phyloP scores from a whole-genome alignment of 805 yeast species.

The Priceomyces medius region DNA sequence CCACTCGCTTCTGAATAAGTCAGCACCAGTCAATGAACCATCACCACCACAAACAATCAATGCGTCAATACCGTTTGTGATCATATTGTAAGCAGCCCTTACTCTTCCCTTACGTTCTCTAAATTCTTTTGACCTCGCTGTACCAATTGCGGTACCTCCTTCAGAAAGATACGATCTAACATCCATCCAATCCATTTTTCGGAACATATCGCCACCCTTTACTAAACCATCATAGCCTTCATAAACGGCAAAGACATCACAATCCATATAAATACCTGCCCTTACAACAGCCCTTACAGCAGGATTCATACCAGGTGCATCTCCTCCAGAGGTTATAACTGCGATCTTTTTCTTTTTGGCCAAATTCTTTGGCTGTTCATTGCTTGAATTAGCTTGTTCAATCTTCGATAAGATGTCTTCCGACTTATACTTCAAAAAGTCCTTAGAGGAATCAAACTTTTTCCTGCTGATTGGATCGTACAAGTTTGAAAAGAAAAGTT shows the following conservation, averaged over 20 bases:
- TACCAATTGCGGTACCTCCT: constrained; percentile 80
- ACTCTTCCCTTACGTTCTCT: constrained; percentile 66
- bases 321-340: constrained; percentile 82
- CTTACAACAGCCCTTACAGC: constrained; percentile 72
- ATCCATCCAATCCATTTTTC: constrained; percentile 68
- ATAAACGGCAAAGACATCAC: constrained; percentile 64
- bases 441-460: constrained; percentile 22
- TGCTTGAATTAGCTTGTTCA: constrained; percentile 8
- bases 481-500: constrained; percentile 23
- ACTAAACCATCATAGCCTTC: constrained; percentile 78
- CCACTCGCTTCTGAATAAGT: constrained; percentile 74
- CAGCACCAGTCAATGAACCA: constrained; percentile 82
- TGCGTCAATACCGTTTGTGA: constrained; percentile 72
- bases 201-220: constrained; percentile 59
- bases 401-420: constrained; percentile 18
- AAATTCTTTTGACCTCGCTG: constrained; percentile 71
- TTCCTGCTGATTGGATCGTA: constrained; percentile 20
- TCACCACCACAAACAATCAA: constrained; percentile 82
- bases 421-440: constrained; percentile 25
- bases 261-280: constrained; percentile 62
- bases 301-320: constrained; percentile 80
- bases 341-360: constrained; percentile 50
- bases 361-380: constrained; percentile 6
- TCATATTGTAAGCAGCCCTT: constrained; percentile 61
- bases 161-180: constrained; percentile 67